These are phyloP conservation scores for Ceratocystis destructans DNA, from an alignment of 2,329 filamentous ascomycete genomes.

Conservation along the genomic window DNA sequence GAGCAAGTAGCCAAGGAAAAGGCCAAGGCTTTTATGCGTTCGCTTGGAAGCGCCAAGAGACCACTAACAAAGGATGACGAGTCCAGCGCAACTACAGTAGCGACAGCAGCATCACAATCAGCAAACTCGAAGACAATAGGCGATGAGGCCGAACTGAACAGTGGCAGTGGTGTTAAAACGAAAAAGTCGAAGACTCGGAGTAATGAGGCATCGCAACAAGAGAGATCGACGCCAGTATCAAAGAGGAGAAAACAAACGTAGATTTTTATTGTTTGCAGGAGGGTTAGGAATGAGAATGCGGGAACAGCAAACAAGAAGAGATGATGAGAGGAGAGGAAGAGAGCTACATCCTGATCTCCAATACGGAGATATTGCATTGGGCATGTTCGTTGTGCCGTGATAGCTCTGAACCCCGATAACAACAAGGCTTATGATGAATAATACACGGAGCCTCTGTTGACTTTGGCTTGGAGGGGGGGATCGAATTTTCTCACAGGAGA, in stretches of 20 bases:
- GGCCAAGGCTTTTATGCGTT: constrained; percentile 38
- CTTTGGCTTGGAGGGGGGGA: too few species aligned
- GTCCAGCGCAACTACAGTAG: background rate
- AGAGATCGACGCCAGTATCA: background rate
- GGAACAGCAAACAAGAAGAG: background rate
- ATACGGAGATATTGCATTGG: too few species aligned
- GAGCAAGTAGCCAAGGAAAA: constrained; percentile 45
- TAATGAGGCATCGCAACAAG: background rate
- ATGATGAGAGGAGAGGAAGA: too few species aligned
- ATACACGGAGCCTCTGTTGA: too few species aligned
- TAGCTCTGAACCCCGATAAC: too few species aligned
- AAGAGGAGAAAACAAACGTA: constrained; percentile 6
- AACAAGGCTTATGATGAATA: too few species aligned
- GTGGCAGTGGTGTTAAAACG: background rate
- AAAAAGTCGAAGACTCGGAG: constrained; percentile 16
- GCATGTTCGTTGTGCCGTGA: too few species aligned
- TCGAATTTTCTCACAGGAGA: too few species aligned
- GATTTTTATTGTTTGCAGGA: background rate
- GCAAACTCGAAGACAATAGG: background rate
- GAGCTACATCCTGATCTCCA: too few species aligned
- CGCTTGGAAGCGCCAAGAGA: constrained; percentile 31
- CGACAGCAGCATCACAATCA: background rate
- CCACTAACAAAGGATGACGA: background rate
- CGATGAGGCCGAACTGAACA: constrained; percentile 8
- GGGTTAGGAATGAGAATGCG: background rate